Conservation (phyloP, 495 filamentous ascomycete species). For the Haplographium delicatum region DNA sequence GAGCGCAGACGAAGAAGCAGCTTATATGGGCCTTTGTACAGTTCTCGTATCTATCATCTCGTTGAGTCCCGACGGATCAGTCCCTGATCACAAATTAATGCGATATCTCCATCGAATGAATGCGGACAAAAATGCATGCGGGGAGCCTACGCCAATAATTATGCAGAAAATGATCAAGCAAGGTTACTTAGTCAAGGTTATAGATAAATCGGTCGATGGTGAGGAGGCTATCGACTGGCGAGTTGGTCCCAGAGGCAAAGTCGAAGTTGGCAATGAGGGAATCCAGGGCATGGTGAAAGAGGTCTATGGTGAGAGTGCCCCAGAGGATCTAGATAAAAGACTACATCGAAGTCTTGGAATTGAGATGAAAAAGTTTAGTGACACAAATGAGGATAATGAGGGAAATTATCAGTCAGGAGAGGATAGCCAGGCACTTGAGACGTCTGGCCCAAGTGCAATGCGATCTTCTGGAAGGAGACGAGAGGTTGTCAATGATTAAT, state of each 20-base stretch:
- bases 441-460: slow-evolving; percentile 13
- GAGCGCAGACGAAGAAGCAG: slow-evolving; percentile 58
- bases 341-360: slow-evolving; percentile 50
- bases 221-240: slow-evolving; percentile 73
- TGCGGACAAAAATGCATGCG: slow-evolving; percentile 64
- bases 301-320: slow-evolving; percentile 44
- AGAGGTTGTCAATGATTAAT: too few relatives aligned
- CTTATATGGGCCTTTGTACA: slow-evolving; percentile 75
- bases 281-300: slow-evolving; percentile 64
- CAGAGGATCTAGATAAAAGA: slow-evolving; percentile 47
- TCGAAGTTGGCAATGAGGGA: slow-evolving; percentile 72
- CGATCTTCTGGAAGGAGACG: slow-evolving; percentile 6
- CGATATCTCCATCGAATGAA: slow-evolving; percentile 73
- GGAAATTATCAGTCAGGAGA: slow-evolving; percentile 26
- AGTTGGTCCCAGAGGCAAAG: slow-evolving; percentile 77
- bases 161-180: slow-evolving; percentile 72
- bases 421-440: slow-evolving; percentile 11
- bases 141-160: slow-evolving; percentile 71
- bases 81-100: slow-evolving; percentile 67
- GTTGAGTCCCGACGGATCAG: slow-evolving; percentile 58
- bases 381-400: slow-evolving; percentile 28
- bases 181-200: slow-evolving; percentile 72
- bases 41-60: slow-evolving; percentile 73
- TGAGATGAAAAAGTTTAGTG: slow-evolving; percentile 27
- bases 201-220: slow-evolving; percentile 59